Conservation (phyloP, 371 early-diverging fungal species). For the Mucor lusitanicus region DNA sequence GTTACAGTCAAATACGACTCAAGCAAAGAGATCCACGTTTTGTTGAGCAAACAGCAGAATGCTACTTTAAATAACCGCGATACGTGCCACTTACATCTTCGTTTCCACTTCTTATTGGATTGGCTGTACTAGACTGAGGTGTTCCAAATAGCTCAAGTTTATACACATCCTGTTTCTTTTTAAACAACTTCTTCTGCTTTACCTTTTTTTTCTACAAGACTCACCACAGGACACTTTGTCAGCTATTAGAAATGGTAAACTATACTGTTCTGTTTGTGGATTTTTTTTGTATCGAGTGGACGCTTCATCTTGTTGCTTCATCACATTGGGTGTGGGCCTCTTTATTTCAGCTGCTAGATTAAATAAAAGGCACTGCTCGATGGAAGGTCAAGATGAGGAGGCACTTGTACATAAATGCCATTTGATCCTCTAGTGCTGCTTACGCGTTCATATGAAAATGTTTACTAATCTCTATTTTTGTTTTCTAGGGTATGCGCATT, state of each 20-base stretch:
- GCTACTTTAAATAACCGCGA: not conserved
- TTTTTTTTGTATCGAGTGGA: not conserved
- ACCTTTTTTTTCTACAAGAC: not conserved
- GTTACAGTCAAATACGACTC: not conserved
- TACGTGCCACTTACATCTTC: not conserved
- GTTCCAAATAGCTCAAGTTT: not conserved
- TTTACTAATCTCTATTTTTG: not conserved
- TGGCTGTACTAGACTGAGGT: not conserved
- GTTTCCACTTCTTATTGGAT: constrained; percentile 3
- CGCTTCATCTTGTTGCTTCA: not conserved
- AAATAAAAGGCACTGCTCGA: not conserved
- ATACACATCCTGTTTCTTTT: not conserved
- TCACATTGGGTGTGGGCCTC: not conserved
- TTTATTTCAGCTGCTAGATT: not conserved
- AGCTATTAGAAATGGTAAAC: not conserved
- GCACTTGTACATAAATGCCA: not conserved
- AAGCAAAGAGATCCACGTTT: not conserved
- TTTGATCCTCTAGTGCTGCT: not conserved
- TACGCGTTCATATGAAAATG: not conserved
- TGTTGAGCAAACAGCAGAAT: not conserved
- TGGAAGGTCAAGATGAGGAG: not conserved
- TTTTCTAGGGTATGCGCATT: constrained; percentile 62
- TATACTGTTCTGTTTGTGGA: not conserved
- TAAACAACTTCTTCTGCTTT: not conserved
- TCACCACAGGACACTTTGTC: not conserved